Percentiles rank a stretch among this genome's conserved stretches.
Conservation (phyloP, 176 grass and related monocot genomes). For the Avena eriantha region DNA sequence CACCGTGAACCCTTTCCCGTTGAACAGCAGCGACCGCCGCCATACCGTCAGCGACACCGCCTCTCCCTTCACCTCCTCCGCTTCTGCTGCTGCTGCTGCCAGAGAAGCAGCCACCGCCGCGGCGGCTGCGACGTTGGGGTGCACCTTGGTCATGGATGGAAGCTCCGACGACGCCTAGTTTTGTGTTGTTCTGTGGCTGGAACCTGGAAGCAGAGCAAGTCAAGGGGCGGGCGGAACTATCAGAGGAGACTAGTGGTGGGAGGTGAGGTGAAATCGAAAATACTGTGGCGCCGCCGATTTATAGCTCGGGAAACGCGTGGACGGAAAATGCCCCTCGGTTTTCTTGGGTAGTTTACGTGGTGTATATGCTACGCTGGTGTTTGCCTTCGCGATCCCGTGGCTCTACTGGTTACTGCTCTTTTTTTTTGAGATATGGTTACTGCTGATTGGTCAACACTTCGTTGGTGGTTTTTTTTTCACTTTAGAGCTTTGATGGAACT, state of each 20-base stretch:
- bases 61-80: neutral
- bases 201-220: conserved; percentile 1
- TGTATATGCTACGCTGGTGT: neutral
- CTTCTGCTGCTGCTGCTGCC: neutral
- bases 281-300: conserved; percentile 27
- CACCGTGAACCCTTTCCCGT: conserved; percentile 65
- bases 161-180: neutral
- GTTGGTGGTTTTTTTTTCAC: neutral
- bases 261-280: neutral
- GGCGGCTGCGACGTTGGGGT: conserved; percentile 33
- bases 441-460: neutral
- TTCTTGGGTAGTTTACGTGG: neutral
- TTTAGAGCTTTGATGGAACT: neutral
- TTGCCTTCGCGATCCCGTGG: neutral
- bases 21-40: conserved; percentile 58
- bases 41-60: conserved; percentile 57
- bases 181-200: neutral
- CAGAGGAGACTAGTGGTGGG: neutral
- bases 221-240: neutral
- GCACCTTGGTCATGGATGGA: conserved; percentile 55
- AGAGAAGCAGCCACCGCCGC: neutral
- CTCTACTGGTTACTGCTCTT: no score
- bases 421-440: no score
- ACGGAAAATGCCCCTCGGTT: conserved; percentile 12
- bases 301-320: conserved; percentile 23